These are phyloP conservation scores for Hymenochaete sp. DNA, from an alignment of 1,284 basidiomycete genomes.

Conservation along the genomic window DNA sequence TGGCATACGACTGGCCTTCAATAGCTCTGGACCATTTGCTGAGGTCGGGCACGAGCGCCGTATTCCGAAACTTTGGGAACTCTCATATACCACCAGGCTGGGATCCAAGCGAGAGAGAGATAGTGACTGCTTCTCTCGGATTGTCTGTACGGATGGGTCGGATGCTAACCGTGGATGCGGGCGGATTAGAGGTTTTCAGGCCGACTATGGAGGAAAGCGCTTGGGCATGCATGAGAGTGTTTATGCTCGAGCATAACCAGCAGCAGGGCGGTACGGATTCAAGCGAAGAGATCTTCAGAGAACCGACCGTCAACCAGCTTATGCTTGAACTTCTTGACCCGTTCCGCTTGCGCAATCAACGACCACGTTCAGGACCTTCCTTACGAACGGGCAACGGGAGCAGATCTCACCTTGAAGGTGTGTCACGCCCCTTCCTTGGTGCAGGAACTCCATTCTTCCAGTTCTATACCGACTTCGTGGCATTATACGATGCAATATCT, in stretches of 20 bases:
- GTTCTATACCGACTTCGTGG: conserved; percentile 88
- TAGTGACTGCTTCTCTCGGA: conserved; percentile 60
- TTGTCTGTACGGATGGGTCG: too few relatives aligned
- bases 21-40: conserved; percentile 75
- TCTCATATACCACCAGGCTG: conserved; percentile 67
- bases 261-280: conserved; percentile 41
- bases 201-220: conserved; percentile 48
- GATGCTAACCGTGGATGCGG: conserved; percentile 26
- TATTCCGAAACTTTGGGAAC: conserved; percentile 43
- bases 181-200: conserved; percentile 29
- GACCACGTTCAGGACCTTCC: conserved; percentile 17
- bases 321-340: conserved; percentile 57
- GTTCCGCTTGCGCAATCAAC: conserved; percentile 29
- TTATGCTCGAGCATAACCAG: conserved; percentile 85
- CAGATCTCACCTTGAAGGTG: conserved; percentile 44
- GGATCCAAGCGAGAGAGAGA: conserved; percentile 74
- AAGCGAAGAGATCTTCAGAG: conserved; percentile 63
- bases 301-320: conserved; percentile 45
- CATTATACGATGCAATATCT: conserved; percentile 84
- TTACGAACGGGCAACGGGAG: conserved; percentile 3
- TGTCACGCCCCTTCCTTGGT: conserved; percentile 56
- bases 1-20: conserved; percentile 66
- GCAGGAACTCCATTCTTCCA: conserved; percentile 79
- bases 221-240: conserved; percentile 85
- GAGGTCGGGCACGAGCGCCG: conserved; percentile 65